Evolutionary conservation across 2,329 filamentous ascomycete genomes (phyloP), one percentile per base, ranked within the genome.

Genomic region (Cercospora sp.): DNA sequence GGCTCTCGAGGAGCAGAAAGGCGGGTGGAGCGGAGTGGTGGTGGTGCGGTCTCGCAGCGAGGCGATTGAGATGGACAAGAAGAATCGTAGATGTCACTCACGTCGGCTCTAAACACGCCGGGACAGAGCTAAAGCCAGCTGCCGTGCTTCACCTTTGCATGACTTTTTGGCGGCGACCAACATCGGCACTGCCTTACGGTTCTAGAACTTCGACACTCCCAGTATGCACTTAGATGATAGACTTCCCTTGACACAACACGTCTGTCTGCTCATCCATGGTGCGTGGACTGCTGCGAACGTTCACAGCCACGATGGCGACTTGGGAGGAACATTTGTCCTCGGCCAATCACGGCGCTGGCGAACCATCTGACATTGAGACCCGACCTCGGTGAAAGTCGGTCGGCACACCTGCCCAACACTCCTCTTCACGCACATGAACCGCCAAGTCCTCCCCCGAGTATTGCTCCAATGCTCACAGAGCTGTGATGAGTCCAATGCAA

Each of bases 51-150:
- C 30, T 57, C 20, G 53, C 23, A 23, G 53, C 53, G 53, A 58
- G 53, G 26, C 53, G 13, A 30, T 16, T 31, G 53, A 58, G 53
- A 58, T 58, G 53, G 20, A 26, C 57, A 60, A 60, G 28, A 42
- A 42, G 36, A 61, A 30, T 61, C 59, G 59, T 39, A 61, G 59
- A 61, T 61, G 59, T 61, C 59, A 61, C 59, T 51, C 45, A 23
- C 45, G 18, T 51, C 45, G 45, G 45, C 45, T 51, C 18, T 23
- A 51, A 48, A 23, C 45, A 51, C 45, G 45, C 45, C 45, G 45
- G 20, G 45, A 23, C 42, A 18, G 42, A 48, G 42, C 42, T 48
- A 18, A 18, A 20, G 18, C 45, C 45, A 23, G 42, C 42, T 48
- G n/a, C 42, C 42, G 42, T 48, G 42, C 42, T 48, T 48, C 42